Evolutionary conservation across 2,329 filamentous ascomycete genomes (phyloP), one percentile per base, ranked within the genome.

Genomic region (Fusarium pilosicola): DNA sequence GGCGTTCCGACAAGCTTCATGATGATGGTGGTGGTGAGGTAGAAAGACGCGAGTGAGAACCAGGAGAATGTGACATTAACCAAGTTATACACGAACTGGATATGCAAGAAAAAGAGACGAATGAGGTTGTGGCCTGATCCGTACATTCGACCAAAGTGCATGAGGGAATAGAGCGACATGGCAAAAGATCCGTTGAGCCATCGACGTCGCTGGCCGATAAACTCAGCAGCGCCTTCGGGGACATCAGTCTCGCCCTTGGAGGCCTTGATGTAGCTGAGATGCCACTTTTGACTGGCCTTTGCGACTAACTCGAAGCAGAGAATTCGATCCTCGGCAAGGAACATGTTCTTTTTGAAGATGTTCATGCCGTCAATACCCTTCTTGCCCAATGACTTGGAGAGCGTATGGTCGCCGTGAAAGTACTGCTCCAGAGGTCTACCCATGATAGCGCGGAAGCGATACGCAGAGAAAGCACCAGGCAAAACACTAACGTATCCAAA

Each of bases 281-380:
- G 75, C 75, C 75, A 77, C 34, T 77, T 77, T 59, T 77, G 75
- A 42, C 75, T 75, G 6, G 75, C 71, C 46, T 77, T 77, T 11
- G 75, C 75, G 24, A 77, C 75, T 10, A 77, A 62, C 49, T 77
- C 75, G 57, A 77, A 77, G 63, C 75, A 77, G 5, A 77, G 75
- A 44, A 77, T 77, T 39, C 75, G 65, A 30, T 77, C 75, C 56
- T 77, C 75, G 51, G 75, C 75, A 48, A 77, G 57, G 39, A 77
- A 77, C 75, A 77, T 77, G 64, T 77, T 77, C 73, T 77, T 77
- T 64, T 77, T 77, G 71, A 77, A 77, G 49, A 77, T 77, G 10
- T 77, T 77, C 75, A 77, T 77, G 15, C 75, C 75, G 38, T 77
- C 75, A 18, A 77, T 77, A 28, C 75, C 75, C 68, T 77, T 77